phyloP scores from a whole-genome alignment of 139 green algal species.

The Micractinium conductrix region DNA sequence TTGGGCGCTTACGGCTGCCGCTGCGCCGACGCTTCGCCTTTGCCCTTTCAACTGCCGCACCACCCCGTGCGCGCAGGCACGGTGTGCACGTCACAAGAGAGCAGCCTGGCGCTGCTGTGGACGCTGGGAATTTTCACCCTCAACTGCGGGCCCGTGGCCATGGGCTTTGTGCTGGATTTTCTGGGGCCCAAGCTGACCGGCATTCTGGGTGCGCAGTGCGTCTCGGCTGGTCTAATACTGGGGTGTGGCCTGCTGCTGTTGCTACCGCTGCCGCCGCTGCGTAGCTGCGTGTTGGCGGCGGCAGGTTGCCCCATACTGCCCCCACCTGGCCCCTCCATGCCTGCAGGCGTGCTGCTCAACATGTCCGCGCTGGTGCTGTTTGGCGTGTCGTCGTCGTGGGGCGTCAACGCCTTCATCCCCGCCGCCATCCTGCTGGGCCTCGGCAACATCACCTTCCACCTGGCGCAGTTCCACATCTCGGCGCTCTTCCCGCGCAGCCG shows the following conservation, averaged over 20 bases:
- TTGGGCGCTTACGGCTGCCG: no score
- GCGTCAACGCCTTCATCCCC: conserved; percentile 44
- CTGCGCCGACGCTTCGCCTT: no score
- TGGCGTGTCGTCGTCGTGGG: conserved; percentile 39
- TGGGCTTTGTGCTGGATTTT: conserved; percentile 65
- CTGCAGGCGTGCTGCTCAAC: conserved; percentile 61
- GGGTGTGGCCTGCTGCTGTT: neutral
- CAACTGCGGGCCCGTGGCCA: conserved; percentile 67
- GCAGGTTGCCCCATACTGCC: neutral
- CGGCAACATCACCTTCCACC: conserved; percentile 69
- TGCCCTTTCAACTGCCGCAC: no score
- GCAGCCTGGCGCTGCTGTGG: conserved; percentile 62
- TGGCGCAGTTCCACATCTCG: conserved; percentile 67
- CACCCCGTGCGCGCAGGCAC: no score
- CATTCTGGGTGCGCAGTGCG: conserved; percentile 43
- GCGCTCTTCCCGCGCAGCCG: conserved; percentile 56
- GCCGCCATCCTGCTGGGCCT: conserved; percentile 65
- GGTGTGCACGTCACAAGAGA: conserved; percentile 58
- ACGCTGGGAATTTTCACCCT: conserved; percentile 68
- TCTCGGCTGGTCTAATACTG: neutral
- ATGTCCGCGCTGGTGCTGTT: conserved; percentile 62
- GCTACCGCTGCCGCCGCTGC: no score
- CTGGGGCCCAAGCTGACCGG: conserved; percentile 63
- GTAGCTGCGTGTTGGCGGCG: neutral
- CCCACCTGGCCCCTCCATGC: no score